phyloP scores from a whole-genome alignment of 371 early-diverging fungal genomes.

The Mortierella sp. region DNA sequence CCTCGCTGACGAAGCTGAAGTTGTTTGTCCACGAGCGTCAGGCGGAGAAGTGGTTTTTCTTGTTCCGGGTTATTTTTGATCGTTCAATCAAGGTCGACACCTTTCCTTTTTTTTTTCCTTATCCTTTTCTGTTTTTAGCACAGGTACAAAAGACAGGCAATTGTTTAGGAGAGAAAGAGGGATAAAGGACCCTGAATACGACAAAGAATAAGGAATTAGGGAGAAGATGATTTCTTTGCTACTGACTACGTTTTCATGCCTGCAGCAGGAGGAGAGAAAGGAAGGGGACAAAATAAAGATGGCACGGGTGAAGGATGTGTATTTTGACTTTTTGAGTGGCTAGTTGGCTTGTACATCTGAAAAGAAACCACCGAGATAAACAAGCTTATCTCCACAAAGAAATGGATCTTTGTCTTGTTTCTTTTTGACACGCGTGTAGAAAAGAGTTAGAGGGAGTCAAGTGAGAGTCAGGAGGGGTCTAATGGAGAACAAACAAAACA shows the following conservation, averaged over 20 bases:
- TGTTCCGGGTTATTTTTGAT: conserved; percentile 6
- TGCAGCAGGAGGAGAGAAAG: neutral
- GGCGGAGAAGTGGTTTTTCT: too few relatives aligned
- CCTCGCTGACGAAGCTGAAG: too few relatives aligned
- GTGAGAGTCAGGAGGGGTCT: conserved; percentile 1
- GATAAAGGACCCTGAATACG: neutral
- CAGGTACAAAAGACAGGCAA: neutral
- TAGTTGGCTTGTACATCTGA: neutral
- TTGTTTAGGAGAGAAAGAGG: neutral
- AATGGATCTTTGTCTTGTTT: too few relatives aligned
- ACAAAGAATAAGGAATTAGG: neutral
- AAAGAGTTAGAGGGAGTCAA: neutral
- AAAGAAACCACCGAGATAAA: neutral
- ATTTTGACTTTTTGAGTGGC: too few relatives aligned
- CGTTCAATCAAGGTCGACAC: neutral
- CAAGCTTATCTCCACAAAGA: neutral
- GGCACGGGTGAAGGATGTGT: too few relatives aligned
- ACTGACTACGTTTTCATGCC: neutral
- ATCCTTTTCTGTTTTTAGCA: neutral
- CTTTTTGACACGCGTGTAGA: neutral
- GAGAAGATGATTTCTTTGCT: neutral
- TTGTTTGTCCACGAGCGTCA: too few relatives aligned
- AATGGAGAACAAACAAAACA: neutral
- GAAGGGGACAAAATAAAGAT: neutral
- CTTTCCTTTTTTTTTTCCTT: neutral